Conservation (phyloP, 768 basidiomycete genomes). For the Macrolepiota dolichaula region DNA sequence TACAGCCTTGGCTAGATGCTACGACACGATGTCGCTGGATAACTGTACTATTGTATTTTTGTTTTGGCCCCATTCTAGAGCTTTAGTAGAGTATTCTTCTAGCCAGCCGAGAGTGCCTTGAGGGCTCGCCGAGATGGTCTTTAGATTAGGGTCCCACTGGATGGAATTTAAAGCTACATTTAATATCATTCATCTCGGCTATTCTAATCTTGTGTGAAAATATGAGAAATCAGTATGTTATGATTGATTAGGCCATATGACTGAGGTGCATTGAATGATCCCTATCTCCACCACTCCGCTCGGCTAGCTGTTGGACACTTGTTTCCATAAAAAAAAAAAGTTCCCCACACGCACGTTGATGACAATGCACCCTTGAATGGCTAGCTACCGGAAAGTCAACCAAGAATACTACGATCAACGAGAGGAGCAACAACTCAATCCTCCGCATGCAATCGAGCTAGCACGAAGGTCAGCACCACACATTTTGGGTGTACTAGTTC, state of each 20-base stretch:
- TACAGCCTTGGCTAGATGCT: conserved; percentile 8
- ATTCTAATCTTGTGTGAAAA: background rate
- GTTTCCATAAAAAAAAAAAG: no score
- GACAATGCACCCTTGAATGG: background rate
- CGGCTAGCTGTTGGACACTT: no score
- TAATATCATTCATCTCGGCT: background rate
- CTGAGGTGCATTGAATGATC: background rate
- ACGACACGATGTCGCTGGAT: conserved; percentile 16
- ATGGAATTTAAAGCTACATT: background rate
- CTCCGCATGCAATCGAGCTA: conserved; percentile 19
- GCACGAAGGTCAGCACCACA: conserved; percentile 20
- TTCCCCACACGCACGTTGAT: no score
- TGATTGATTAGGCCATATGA: background rate
- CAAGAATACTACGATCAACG: conserved; percentile 30
- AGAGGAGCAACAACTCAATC: conserved; percentile 17
- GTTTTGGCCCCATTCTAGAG: background rate
- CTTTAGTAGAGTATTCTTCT: conserved; percentile 4
- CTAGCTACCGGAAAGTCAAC: conserved; percentile 32
- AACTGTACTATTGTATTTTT: background rate
- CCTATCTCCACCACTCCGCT: no score
- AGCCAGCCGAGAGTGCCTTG: background rate
- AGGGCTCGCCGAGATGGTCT: conserved; percentile 6
- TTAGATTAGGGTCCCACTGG: conserved; percentile 8
- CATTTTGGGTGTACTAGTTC: conserved; percentile 17
- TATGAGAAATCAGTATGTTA: background rate